Evolutionary conservation across 1,284 basidiomycete species (phyloP).

Genomic region (Cerioporus squamosus): DNA sequence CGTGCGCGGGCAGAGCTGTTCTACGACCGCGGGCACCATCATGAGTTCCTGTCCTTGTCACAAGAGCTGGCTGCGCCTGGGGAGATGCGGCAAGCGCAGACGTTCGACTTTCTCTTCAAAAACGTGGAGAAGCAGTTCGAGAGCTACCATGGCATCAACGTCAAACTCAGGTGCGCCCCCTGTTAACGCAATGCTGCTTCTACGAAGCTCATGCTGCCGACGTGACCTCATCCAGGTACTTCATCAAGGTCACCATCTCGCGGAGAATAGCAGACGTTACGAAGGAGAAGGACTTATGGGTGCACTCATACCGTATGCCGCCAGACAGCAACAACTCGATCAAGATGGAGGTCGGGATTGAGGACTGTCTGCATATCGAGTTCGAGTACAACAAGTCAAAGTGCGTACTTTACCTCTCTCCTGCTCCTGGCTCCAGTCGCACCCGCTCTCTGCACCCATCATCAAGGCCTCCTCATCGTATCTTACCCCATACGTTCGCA

Average conservation of each 20-base stretch:
- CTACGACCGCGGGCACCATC: conserved; percentile 96
- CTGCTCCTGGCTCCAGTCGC: no score
- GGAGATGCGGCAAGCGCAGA: conserved; percentile 94
- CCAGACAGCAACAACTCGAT: conserved; percentile 97
- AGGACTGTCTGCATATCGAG: conserved; percentile 98
- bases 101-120: conserved; percentile 97
- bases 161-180: conserved; percentile 80
- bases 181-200: no score
- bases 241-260: conserved; percentile 90
- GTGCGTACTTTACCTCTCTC: conserved; percentile 47
- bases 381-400: conserved; percentile 99
- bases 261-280: conserved; percentile 90
- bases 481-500: no score
- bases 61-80: conserved; percentile 95
- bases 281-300: conserved; percentile 96
- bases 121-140: conserved; percentile 99
- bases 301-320: conserved; percentile 98
- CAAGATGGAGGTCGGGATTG: conserved; percentile 99
- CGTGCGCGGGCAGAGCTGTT: conserved; percentile 74
- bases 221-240: conserved; percentile 75
- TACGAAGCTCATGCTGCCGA: background rate
- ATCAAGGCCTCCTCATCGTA: no score
- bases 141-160: conserved; percentile 97
- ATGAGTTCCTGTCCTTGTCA: conserved; percentile 95
- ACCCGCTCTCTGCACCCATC: no score